phyloP scores from a whole-genome alignment of 805 yeast species.

The Tanozyma kutaoensis region DNA sequence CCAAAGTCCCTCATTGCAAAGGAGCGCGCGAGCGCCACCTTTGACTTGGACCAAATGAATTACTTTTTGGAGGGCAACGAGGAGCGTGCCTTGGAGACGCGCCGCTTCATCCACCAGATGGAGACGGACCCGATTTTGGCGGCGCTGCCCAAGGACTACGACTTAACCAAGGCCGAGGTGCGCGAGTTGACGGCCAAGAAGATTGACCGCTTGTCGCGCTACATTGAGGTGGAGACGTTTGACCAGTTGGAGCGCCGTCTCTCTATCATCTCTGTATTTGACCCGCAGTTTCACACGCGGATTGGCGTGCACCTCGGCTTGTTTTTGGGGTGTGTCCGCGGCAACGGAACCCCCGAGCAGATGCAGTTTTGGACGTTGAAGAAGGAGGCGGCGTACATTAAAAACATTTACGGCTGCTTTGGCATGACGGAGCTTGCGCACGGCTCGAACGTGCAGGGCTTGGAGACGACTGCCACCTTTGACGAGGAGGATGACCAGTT shows the following conservation, averaged over 20 bases:
- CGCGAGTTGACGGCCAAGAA: constrained; percentile 7
- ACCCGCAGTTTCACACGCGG: constrained; percentile 8
- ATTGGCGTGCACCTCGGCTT: constrained; percentile 9
- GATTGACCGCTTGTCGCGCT: constrained; percentile 8
- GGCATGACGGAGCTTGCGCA: constrained; percentile 91
- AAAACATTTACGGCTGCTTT: constrained; percentile 58
- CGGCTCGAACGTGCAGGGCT: constrained; percentile 30
- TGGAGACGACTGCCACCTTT: constrained; percentile 11
- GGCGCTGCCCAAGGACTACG: constrained; percentile 6
- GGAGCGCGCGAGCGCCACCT: not conserved
- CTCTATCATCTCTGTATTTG: constrained; percentile 5
- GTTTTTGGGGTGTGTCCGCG: constrained; percentile 8
- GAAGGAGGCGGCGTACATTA: constrained; percentile 7
- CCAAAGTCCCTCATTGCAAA: not conserved
- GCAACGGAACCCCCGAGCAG: constrained; percentile 9
- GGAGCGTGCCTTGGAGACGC: not conserved
- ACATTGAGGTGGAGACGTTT: constrained; percentile 10
- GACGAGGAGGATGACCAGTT: constrained; percentile 8
- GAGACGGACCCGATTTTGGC: constrained; percentile 7
- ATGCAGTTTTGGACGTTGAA: constrained; percentile 6
- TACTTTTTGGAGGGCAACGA: not conserved
- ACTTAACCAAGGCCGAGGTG: constrained; percentile 8
- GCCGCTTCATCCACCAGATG: constrained; percentile 5
- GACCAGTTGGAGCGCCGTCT: constrained; percentile 3
- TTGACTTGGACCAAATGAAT: not conserved